Conservation (phyloP, 345 rosid species). For the Abelmoschus esculentus region DNA sequence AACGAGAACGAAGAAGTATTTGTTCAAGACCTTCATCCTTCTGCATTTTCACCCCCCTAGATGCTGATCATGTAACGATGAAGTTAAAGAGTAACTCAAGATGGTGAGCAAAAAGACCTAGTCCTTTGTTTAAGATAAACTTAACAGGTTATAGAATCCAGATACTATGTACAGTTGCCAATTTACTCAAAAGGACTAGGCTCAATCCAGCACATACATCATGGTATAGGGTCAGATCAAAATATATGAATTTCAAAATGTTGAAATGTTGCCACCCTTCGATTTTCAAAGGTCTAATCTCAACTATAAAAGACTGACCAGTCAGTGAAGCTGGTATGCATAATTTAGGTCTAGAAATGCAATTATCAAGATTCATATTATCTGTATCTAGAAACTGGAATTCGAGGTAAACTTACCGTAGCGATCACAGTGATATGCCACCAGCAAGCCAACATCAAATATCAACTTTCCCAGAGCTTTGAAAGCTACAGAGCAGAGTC, state of each 20-base stretch:
- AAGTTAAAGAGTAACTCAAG: background rate
- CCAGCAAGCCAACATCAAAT: constrained; percentile 70
- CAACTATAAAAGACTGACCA: background rate
- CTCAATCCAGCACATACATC: background rate
- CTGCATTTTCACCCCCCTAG: constrained; percentile 37
- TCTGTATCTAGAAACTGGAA: background rate
- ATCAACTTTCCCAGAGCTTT: constrained; percentile 84
- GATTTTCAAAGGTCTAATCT: constrained; percentile 2
- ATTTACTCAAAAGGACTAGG: background rate
- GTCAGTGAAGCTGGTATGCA: background rate
- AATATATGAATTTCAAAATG: background rate
- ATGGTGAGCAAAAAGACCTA: background rate
- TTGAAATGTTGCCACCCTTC: background rate
- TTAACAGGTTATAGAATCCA: background rate
- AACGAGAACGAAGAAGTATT: constrained; percentile 59
- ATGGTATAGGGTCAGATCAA: background rate
- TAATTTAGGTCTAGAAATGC: constrained; percentile 1
- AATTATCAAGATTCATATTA: background rate
- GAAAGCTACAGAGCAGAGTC: constrained; percentile 47
- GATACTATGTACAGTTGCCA: background rate
- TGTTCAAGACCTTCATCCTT: constrained; percentile 57
- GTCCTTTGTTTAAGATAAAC: background rate
- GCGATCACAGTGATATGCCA: constrained; percentile 84
- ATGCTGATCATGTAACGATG: constrained; percentile 36
- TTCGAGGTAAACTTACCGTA: constrained; percentile 46